Percentiles rank a stretch among this genome's conserved stretches.
Conservation (phyloP, 2,329 filamentous ascomycete species). For the Verticillium tricorpus region DNA sequence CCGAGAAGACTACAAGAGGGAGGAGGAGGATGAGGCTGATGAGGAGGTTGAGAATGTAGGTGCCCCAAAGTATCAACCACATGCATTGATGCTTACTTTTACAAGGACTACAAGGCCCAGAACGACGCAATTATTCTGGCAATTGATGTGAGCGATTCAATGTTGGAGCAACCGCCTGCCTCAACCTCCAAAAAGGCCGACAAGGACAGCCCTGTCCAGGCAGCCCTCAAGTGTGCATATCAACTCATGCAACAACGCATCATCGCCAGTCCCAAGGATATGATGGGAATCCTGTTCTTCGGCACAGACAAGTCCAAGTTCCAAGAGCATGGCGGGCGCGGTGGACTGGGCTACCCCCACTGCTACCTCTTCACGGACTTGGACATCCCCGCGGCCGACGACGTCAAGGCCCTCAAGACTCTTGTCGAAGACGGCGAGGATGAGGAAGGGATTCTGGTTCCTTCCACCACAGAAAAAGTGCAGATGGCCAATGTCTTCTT, state of each 20-base stretch:
- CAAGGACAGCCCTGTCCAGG: conserved; percentile 71
- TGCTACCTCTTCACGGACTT: conserved; percentile 90
- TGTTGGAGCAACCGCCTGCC: conserved; percentile 66
- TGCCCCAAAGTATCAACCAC: background rate
- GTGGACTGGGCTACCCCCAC: conserved; percentile 70
- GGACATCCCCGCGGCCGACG: conserved; percentile 78
- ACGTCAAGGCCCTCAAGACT: conserved; percentile 74
- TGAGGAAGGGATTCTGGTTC: conserved; percentile 61
- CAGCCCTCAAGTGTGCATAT: conserved; percentile 90
- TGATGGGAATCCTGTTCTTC: conserved; percentile 94
- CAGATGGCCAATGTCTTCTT: conserved; percentile 89
- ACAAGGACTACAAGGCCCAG: conserved; percentile 78
- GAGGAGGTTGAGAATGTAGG: conserved; percentile 54
- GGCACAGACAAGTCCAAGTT: conserved; percentile 84
- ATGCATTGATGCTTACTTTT: background rate
- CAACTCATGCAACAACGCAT: conserved; percentile 97
- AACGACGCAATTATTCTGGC: conserved; percentile 99
- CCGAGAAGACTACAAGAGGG: conserved; percentile 38
- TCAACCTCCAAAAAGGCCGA: conserved; percentile 70
- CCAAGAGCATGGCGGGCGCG: conserved; percentile 58
- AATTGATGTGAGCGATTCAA: conserved; percentile 85
- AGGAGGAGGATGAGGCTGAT: conserved; percentile 62
- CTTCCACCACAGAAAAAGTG: conserved; percentile 59
- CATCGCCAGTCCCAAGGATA: conserved; percentile 91
- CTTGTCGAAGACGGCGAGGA: conserved; percentile 77